Conservation (phyloP, 2,329 filamentous ascomycete genomes). For the Calonectria hongkongensis region DNA sequence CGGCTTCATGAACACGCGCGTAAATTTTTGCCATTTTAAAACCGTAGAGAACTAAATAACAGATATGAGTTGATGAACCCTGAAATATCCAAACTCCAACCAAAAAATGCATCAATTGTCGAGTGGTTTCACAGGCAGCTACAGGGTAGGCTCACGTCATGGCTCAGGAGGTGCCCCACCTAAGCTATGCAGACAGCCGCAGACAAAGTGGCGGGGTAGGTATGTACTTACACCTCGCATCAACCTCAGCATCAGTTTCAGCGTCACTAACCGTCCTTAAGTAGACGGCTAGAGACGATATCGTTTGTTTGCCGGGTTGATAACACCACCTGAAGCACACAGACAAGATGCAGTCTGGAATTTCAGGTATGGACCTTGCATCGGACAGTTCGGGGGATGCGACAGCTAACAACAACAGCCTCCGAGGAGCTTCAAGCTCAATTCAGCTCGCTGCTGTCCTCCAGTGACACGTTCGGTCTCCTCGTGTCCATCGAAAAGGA, state of each 20-base stretch:
- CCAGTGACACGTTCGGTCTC: constrained; percentile 79
- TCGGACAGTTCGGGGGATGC: not conserved
- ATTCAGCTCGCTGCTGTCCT: constrained; percentile 81
- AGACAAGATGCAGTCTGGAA: constrained; percentile 83
- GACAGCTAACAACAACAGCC: constrained; percentile 66
- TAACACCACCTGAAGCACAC: not conserved
- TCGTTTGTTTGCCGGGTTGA: not conserved
- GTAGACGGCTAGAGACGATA: constrained; percentile 12
- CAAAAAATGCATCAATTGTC: not conserved
- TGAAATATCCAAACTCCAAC: too few relatives aligned
- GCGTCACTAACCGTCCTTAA: constrained; percentile 27
- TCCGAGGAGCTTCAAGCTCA: constrained; percentile 85
- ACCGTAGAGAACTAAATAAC: too few relatives aligned
- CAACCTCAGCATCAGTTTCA: constrained; percentile 42
- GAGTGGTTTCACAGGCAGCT: not conserved
- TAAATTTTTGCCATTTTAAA: too few relatives aligned
- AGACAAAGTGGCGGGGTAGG: constrained; percentile 53
- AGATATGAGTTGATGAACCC: too few relatives aligned
- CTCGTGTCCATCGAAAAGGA: constrained; percentile 83
- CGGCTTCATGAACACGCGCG: too few relatives aligned
- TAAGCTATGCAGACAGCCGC: constrained; percentile 46
- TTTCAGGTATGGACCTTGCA: constrained; percentile 74
- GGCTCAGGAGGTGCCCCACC: constrained; percentile 44
- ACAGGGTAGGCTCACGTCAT: constrained; percentile 49
- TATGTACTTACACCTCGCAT: constrained; percentile 45